Conservation (phyloP, 2,329 filamentous ascomycete species). For the Aspergillus novofumigatus region DNA sequence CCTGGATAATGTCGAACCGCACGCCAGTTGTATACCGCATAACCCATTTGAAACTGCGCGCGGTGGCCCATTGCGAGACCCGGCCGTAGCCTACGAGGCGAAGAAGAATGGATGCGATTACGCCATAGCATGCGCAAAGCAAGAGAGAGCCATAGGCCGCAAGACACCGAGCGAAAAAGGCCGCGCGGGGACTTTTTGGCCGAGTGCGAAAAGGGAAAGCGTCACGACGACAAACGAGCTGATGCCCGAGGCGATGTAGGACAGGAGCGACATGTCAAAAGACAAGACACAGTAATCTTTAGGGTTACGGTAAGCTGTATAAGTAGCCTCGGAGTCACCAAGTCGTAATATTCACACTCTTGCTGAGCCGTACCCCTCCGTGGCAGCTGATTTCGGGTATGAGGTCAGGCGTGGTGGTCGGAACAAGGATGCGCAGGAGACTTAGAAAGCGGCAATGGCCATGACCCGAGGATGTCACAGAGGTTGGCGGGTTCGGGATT, state of each 20-base stretch:
- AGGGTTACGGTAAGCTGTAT: constrained; percentile 5
- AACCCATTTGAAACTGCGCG: constrained; percentile 70
- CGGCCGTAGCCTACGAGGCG: constrained; percentile 67
- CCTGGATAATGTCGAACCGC: constrained; percentile 66
- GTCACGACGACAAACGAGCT: constrained; percentile 62
- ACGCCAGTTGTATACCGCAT: constrained; percentile 76
- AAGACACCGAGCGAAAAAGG: constrained; percentile 45
- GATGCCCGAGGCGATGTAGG: constrained; percentile 55
- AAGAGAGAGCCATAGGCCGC: constrained; percentile 44
- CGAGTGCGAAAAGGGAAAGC: constrained; percentile 43
- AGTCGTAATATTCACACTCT: constrained; percentile 3
- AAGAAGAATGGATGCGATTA: constrained; percentile 67
- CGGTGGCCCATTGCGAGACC: constrained; percentile 81
- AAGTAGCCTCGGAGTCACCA: constrained; percentile 1
- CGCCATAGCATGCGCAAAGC: constrained; percentile 65
- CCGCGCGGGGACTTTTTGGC: constrained; percentile 39
- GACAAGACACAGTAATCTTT: constrained; percentile 5
- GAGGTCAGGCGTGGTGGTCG: not conserved
- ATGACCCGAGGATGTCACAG: constrained; percentile 1
- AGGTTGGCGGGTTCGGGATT: not conserved
- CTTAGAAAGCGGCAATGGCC: not conserved
- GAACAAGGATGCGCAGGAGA: not conserved
- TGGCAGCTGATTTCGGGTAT: not conserved
- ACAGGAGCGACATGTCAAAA: constrained; percentile 57
- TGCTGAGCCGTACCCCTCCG: not conserved